Evolutionary conservation across 2,329 filamentous ascomycete genomes (phyloP).

Genomic region (Aureobasidium pullulans): DNA sequence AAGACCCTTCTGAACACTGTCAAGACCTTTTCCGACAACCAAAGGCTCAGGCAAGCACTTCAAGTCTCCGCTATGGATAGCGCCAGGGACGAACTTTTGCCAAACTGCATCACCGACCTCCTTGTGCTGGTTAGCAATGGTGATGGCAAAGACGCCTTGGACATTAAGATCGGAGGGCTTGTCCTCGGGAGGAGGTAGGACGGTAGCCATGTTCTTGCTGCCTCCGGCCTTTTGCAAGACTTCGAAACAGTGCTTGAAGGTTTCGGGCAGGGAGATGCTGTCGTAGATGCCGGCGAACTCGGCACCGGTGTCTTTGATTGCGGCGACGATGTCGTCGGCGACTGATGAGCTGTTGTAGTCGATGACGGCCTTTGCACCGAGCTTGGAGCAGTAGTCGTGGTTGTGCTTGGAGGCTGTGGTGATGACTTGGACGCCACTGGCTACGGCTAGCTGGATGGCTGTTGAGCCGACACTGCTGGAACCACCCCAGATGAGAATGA

Average conservation of each 20-base stretch:
- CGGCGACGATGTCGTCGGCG: conserved; percentile 32
- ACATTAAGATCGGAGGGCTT: conserved; percentile 23
- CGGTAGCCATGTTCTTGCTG: conserved; percentile 15
- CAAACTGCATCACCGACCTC: conserved; percentile 27
- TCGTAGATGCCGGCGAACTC: conserved; percentile 39
- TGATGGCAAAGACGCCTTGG: conserved; percentile 21
- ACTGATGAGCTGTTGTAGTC: conserved; percentile 29
- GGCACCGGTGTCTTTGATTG: conserved; percentile 30
- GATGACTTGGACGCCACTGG: conserved; percentile 29
- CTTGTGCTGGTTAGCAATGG: conserved; percentile 16
- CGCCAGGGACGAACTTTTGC: conserved; percentile 27
- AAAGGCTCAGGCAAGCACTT: conserved; percentile 28
- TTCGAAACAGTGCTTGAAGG: conserved; percentile 13
- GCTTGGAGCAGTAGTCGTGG: conserved; percentile 24
- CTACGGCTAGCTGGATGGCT: conserved; percentile 29
- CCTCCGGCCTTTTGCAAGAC: conserved; percentile 16
- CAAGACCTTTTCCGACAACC: conserved; percentile 33
- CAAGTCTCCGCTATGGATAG: conserved; percentile 25
- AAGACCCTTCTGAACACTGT: conserved; percentile 30
- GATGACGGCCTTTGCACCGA: conserved; percentile 25
- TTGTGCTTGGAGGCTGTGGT: conserved; percentile 28
- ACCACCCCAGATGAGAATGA: conserved; percentile 33
- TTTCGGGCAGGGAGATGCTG: conserved; percentile 20
- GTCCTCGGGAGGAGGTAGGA: conserved; percentile 19
- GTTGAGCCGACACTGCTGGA: conserved; percentile 29